Conservation (phyloP, 352 stramenopile genomes). For the Phytophthora europaea region DNA sequence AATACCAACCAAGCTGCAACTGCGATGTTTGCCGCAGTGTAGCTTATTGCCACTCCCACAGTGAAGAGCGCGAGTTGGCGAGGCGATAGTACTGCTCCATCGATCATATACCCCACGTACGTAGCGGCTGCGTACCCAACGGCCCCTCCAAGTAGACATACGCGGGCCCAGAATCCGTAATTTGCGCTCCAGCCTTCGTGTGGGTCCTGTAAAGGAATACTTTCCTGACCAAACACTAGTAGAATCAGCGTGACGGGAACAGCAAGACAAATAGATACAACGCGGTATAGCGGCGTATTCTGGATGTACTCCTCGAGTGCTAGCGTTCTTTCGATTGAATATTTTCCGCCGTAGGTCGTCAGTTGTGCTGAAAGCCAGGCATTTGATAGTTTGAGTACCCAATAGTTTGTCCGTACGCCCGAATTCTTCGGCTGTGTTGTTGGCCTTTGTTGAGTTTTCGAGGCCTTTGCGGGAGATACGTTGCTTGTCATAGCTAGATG, state of each 20-base stretch:
- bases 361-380: neutral
- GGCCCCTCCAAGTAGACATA: neutral
- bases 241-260: neutral
- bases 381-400: neutral
- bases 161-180: constrained; percentile 1
- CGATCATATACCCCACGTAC: constrained; percentile 5
- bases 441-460: neutral
- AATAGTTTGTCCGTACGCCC: neutral
- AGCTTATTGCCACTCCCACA: neutral
- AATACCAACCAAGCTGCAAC: neutral
- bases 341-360: neutral
- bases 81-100: neutral
- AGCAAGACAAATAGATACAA: neutral
- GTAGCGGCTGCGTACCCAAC: neutral
- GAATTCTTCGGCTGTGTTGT: too few species aligned
- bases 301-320: neutral
- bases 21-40: neutral
- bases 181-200: neutral
- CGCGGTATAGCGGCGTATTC: neutral
- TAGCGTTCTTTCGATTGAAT: neutral
- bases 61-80: neutral
- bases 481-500: neutral
- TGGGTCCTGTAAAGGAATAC: neutral
- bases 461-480: neutral
- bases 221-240: neutral